A percentile compares a stretch with the other conserved stretches of the same genome.
Evolutionary conservation across 2,329 filamentous ascomycete species (phyloP).

Genomic region (Chaetomiaceae sp.): DNA sequence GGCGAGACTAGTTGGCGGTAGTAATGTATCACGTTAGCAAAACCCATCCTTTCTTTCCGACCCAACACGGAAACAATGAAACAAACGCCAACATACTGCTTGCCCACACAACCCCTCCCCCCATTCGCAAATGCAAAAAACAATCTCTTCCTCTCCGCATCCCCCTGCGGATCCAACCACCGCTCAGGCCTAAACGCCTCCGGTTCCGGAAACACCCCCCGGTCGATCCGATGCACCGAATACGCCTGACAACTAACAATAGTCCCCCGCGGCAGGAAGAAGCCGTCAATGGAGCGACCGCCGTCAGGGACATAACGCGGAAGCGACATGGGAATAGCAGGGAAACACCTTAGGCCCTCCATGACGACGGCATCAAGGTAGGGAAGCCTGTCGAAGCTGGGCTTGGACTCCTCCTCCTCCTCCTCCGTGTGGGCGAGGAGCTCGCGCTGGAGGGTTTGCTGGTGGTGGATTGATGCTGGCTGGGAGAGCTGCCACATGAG

Average conservation of each 20-base stretch:
- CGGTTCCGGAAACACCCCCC: slow-evolving; percentile 69
- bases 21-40: slow-evolving; percentile 8
- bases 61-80: too few relatives aligned
- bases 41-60: too few relatives aligned
- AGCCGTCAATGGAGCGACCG: slow-evolving; percentile 52
- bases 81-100: slow-evolving; percentile 53
- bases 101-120: slow-evolving; percentile 60
- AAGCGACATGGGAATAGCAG: slow-evolving; percentile 63
- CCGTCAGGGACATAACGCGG: slow-evolving; percentile 53
- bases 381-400: slow-evolving; percentile 45
- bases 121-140: slow-evolving; percentile 65
- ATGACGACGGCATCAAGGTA: slow-evolving; percentile 60
- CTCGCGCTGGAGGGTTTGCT: slow-evolving; percentile 50
- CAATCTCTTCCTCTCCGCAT: slow-evolving; percentile 60
- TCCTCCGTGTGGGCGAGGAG: slow-evolving; percentile 39
- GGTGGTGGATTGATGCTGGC: slow-evolving; percentile 47
- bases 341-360: slow-evolving; percentile 58
- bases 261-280: slow-evolving; percentile 47
- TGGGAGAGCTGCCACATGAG: slow-evolving; percentile 67
- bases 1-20: too few relatives aligned
- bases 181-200: slow-evolving; percentile 75
- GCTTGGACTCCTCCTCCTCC: too few relatives aligned
- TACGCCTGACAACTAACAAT: slow-evolving; percentile 59
- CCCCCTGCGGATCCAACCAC: slow-evolving; percentile 72
- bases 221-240: slow-evolving; percentile 55